Base-by-base conservation (phyloP, 225 moss, liverwort and hornwort species). In the Neckera pumila region DNA sequence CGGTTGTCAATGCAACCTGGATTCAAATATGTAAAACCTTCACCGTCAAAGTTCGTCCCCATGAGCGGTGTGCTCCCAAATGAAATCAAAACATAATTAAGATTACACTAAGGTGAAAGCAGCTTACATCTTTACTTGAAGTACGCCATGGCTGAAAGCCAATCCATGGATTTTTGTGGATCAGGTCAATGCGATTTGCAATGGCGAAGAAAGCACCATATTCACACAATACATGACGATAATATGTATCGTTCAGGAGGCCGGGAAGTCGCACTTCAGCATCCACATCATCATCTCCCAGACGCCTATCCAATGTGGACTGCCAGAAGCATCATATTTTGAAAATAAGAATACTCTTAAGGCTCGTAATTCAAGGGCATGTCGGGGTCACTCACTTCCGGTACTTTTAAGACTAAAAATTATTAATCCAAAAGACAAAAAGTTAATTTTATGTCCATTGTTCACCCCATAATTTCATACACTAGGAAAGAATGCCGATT, bases 141-240 rank as follows among this genome's bases (percentile, higher is more conserved):
- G 96, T 92, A 53, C 94, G 95, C 99, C 99, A 99, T 64, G 96
- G 96, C 91, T 99, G 99, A 89, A 97, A 99, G 67, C 97, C 99
- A 65, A 99, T 97, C 99, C 99, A 99, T 20, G 94, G 87, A 89
- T 96, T 97, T 88, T 89, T 94, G 88, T 99, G 97, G 63, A 96
- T 93, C 73, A 94, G 92, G 83, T 99, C 99, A 60, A 99, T 93
- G 77, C 90, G 95, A 85, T 95, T 96, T 10, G 94, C 99, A 58
- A 99, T 92, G 31, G 96, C 94, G 43, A 99, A 97, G 73, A 97
- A 91, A 82, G 96, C 96, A 43, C 93, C 93, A 81, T 91, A 93
- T 85, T 99, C 99, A 84, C 99, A 97, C 70, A 99, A 86, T 42
- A 91, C 89, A 63, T 95, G 89, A 67, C 95, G 96, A 87, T 96